These are phyloP conservation scores for Fusarium sp. DNA, from an alignment of 2,329 filamentous ascomycete species.

Conservation along the genomic window DNA sequence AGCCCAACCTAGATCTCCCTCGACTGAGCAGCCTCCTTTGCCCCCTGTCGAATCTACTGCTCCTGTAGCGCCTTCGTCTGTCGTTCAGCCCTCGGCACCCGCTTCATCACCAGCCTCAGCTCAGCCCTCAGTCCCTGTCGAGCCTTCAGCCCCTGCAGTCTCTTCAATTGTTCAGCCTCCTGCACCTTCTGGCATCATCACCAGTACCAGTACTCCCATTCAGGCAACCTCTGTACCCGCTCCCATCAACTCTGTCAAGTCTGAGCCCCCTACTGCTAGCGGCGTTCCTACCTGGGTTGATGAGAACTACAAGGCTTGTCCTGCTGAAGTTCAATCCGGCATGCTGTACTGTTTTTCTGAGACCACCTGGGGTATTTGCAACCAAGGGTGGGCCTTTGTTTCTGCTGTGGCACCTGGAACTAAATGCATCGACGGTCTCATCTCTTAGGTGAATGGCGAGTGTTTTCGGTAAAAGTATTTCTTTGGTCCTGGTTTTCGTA, in stretches of 20 bases:
- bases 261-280: conserved; percentile 4
- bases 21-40: background rate
- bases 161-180: background rate
- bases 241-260: background rate
- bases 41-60: background rate
- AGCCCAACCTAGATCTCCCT: conserved; percentile 2
- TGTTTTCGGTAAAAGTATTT: background rate
- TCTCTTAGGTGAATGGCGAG: background rate
- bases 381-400: conserved; percentile 39
- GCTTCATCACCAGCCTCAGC: background rate
- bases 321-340: conserved; percentile 11
- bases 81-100: background rate
- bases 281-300: conserved; percentile 28
- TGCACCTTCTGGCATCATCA: background rate
- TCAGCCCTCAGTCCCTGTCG: background rate
- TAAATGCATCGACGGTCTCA: conserved; percentile 35
- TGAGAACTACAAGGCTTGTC: conserved; percentile 31
- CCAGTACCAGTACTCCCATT: background rate
- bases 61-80: background rate
- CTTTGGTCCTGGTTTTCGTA: background rate
- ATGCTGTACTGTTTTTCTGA: conserved; percentile 36
- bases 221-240: background rate
- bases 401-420: conserved; percentile 38
- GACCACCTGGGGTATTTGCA: conserved; percentile 44
- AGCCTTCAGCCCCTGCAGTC: background rate